These are phyloP conservation scores for Geranium incanum DNA, from an alignment of 441 rosid species.

Conservation along the genomic window DNA sequence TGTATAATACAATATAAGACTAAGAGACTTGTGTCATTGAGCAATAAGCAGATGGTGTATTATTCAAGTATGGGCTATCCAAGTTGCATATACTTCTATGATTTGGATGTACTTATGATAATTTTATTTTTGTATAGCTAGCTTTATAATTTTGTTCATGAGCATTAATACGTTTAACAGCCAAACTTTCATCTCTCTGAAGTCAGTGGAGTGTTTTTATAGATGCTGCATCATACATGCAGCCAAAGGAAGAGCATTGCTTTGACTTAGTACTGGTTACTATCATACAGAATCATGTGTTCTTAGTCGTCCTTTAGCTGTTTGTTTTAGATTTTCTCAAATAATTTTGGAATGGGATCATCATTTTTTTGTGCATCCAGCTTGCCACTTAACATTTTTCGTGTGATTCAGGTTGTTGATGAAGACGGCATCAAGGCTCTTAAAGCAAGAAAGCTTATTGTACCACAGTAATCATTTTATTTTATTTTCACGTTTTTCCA, in stretches of 20 bases:
- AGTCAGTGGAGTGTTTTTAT: not conserved
- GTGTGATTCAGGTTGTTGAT: conserved; percentile 35
- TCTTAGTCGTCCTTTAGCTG: not conserved
- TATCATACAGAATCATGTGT: not conserved
- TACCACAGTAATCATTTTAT: conserved; percentile 40
- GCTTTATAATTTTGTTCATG: too few relatives aligned
- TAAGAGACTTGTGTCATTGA: not conserved
- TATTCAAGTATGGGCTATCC: too few relatives aligned
- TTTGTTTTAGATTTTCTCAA: not conserved
- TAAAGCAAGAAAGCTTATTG: conserved; percentile 66
- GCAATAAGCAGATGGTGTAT: not conserved
- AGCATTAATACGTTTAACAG: too few relatives aligned
- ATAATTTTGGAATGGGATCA: not conserved
- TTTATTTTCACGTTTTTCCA: conserved; percentile 7
- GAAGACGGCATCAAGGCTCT: conserved; percentile 43
- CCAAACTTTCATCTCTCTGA: too few relatives aligned
- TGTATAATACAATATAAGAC: not conserved
- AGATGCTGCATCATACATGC: not conserved
- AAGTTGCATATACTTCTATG: too few relatives aligned
- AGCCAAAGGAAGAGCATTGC: not conserved
- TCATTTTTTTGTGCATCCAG: conserved; percentile 10
- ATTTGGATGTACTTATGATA: too few relatives aligned
- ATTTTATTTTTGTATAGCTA: too few relatives aligned
- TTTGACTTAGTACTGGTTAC: not conserved
- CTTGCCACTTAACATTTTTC: not conserved